These are phyloP conservation scores for Phytophthora pisi DNA, from an alignment of 352 stramenopile species.

Conservation along the genomic window DNA sequence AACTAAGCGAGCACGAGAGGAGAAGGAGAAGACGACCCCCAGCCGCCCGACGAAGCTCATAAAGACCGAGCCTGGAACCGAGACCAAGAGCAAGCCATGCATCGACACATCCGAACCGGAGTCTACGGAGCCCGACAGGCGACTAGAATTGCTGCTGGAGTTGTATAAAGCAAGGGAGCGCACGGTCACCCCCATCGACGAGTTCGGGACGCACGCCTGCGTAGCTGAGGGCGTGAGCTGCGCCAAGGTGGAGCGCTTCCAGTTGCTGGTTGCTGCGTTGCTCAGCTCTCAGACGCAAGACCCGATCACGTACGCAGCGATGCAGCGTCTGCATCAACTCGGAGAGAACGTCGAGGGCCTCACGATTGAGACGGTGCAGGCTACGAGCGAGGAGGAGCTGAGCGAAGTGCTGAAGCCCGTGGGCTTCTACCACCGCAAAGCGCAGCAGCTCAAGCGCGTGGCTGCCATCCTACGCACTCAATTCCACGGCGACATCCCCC, in stretches of 20 bases:
- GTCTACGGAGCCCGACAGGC: constrained; percentile 13
- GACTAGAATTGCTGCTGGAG: constrained; percentile 44
- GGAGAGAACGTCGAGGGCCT: constrained; percentile 44
- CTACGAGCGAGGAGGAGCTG: constrained; percentile 39
- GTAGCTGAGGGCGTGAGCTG: constrained; percentile 32
- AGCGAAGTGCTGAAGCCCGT: constrained; percentile 64
- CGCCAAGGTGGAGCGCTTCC: constrained; percentile 54
- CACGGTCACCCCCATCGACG: constrained; percentile 63
- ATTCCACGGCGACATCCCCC: constrained; percentile 58
- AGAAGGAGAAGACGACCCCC: constrained; percentile 6
- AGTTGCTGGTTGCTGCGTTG: constrained; percentile 66
- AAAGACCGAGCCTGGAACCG: constrained; percentile 11
- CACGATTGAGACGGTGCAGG: constrained; percentile 49
- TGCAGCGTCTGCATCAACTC: constrained; percentile 66
- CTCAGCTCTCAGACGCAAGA: constrained; percentile 82
- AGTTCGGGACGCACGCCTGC: constrained; percentile 72
- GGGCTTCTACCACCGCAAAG: constrained; percentile 79
- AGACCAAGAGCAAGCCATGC: constrained; percentile 10
- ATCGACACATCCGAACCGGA: neutral
- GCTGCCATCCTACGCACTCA: constrained; percentile 44
- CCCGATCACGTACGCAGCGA: constrained; percentile 67
- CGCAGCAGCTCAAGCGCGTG: constrained; percentile 63
- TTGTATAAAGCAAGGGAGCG: constrained; percentile 41
- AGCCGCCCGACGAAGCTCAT: constrained; percentile 13
- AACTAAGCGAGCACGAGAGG: constrained; percentile 27